Evolutionary conservation across 139 green algal genomes (phyloP), one percentile per base, ranked within the genome.

Genomic region (Penium margaritaceum): DNA sequence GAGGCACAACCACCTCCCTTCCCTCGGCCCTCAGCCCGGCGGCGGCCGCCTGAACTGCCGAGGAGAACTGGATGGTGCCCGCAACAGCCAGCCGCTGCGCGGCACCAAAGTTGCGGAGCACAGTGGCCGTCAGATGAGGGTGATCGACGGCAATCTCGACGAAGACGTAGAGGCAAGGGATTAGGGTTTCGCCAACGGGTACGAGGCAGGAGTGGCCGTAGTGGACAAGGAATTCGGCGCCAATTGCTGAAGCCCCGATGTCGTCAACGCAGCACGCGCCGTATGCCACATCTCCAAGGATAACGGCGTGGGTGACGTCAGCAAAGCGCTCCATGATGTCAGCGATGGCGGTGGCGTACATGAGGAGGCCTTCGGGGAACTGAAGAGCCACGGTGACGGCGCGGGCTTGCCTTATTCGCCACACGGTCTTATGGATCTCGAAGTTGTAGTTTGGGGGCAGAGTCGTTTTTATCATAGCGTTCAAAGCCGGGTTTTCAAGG

Each of bases 181-280:
- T 68, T 0, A 17, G 2, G 35, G 90, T 78, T 12, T 47, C 35
- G 53, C 77, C 70, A 4, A 78, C 36, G 94, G 83, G 77, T 38
- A 82, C 81, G 21, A 83, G 73, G 79, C 90, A 97, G 63, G 70
- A 89, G 85, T 98, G 94, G 33, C 94, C 94, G 79, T 98, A 98
- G 81, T 98, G 94, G 30, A 98, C 90, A 21, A 99, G 85, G 43
- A 98, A 90, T 70, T 98, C 88, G 2, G 90, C 90, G 0, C 86
- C 88, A 62, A 98, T 80, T 1, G 91, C 91, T 0, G 43, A 55
- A 0, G 94, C 94, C 29, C 83, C 91, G 79, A 91, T 91, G 85
- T 99, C 94, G 74, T 99, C 94, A 1, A 99, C 86, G 75, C 94
- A 99, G 88, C 94, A 99, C 35, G 94, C 94, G 41, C 94, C 94